Percentiles rank a stretch among this genome's conserved stretches.
Conservation (phyloP, 345 rosid species). For the sweet orange (Citrus sinensis) region DVS_A1.0 CM039169.1:439001-439500, state of each 20-base stretch:
- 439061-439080: constrained; percentile 98
- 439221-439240: constrained; percentile 77
- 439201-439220: constrained; percentile 91
- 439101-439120: constrained; percentile 88
- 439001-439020: constrained; percentile 89
- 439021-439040: constrained; percentile 64
- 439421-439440: constrained; percentile 91
- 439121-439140: constrained; percentile 69
- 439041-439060: constrained; percentile 67
- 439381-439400: constrained; percentile 93
- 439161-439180: constrained; percentile 78
- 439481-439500: constrained; percentile 79
- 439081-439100: constrained; percentile 89
- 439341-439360: constrained; percentile 85
- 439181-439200: constrained; percentile 90
- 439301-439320: constrained; percentile 77
- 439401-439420: constrained; percentile 89
- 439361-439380: constrained; percentile 88
- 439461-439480: constrained; percentile 77
- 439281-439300: constrained; percentile 97
- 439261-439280: constrained; percentile 86
- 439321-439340: constrained; percentile 95
- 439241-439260: constrained; percentile 88
- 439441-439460: constrained; percentile 87
- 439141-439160: constrained; percentile 86